Conservation (phyloP, 495 filamentous ascomycete species). For the Neurospora sp. region DNA sequence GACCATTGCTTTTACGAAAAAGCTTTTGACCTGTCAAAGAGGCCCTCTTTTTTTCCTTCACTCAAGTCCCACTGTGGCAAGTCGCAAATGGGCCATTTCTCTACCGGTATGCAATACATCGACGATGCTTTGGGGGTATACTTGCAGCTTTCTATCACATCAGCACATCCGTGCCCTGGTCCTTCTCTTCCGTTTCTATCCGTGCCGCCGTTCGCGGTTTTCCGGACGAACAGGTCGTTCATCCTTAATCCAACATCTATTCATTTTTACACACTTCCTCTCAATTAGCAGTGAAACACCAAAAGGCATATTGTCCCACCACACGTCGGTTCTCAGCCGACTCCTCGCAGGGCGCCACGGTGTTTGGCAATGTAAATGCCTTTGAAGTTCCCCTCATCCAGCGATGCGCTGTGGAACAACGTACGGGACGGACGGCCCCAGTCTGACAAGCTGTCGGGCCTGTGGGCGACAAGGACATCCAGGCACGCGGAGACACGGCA, state of each 20-base stretch:
- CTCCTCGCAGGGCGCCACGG: neutral
- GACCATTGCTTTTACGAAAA: neutral
- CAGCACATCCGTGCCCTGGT: neutral
- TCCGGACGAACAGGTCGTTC: neutral
- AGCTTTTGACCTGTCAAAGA: neutral
- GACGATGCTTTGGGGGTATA: neutral
- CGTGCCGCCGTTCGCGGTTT: neutral
- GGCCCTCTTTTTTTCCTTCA: neutral
- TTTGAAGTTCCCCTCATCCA: neutral
- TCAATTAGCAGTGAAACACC: neutral
- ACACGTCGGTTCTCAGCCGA: neutral
- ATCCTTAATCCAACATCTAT: neutral
- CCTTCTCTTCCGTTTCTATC: neutral
- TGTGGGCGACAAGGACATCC: neutral
- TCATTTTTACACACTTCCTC: neutral
- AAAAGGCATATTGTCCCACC: neutral
- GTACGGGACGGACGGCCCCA: neutral
- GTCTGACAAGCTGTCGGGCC: neutral
- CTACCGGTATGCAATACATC: neutral
- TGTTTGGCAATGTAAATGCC: neutral
- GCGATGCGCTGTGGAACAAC: neutral
- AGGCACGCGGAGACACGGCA: neutral
- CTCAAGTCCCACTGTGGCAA: neutral
- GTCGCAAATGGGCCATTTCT: neutral
- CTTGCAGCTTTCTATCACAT: neutral